Evolutionary conservation across 2,329 filamentous ascomycete species (phyloP).

Genomic region (Ceratocystis cacaofunesta): DNA sequence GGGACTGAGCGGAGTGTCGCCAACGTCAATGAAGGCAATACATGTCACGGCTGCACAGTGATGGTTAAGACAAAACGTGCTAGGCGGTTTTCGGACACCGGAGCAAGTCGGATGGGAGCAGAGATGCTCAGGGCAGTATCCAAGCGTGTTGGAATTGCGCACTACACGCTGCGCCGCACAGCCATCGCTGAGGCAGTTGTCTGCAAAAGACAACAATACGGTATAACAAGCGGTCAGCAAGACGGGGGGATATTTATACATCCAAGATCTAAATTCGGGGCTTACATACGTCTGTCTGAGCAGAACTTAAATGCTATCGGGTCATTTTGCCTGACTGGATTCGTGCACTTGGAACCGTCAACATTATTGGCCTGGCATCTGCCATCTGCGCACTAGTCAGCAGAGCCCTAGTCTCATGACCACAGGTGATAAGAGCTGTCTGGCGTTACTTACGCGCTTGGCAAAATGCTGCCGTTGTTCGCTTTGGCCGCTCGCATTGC

Average conservation of each 20-base stretch:
- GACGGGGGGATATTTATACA: background rate
- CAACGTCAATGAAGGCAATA: constrained; percentile 14
- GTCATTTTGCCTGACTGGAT: constrained; percentile 19
- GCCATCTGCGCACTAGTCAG: constrained; percentile 15
- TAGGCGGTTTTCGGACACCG: background rate
- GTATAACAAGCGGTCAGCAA: background rate
- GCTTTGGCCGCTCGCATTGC: constrained; percentile 12
- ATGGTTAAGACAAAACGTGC: constrained; percentile 18
- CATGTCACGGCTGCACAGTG: constrained; percentile 19
- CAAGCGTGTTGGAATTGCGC: background rate
- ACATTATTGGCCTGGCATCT: constrained; percentile 13
- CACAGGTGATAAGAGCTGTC: background rate
- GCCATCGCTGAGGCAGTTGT: constrained; percentile 19
- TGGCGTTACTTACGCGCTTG: constrained; percentile 10
- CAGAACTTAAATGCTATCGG: constrained; percentile 20
- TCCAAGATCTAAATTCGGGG: background rate
- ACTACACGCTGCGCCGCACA: constrained; percentile 15
- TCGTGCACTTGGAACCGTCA: constrained; percentile 17
- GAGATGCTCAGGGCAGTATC: constrained; percentile 21
- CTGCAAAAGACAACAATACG: constrained; percentile 11
- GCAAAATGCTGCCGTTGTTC: constrained; percentile 2
- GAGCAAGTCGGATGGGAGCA: constrained; percentile 19
- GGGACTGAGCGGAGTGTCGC: constrained; percentile 14
- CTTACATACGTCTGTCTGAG: constrained; percentile 18
- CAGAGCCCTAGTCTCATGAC: too few species aligned